Percentiles rank a stretch among this genome's conserved stretches.
Conservation (phyloP, 805 yeast species). For the Debaryomyces hansenii region DNA sequence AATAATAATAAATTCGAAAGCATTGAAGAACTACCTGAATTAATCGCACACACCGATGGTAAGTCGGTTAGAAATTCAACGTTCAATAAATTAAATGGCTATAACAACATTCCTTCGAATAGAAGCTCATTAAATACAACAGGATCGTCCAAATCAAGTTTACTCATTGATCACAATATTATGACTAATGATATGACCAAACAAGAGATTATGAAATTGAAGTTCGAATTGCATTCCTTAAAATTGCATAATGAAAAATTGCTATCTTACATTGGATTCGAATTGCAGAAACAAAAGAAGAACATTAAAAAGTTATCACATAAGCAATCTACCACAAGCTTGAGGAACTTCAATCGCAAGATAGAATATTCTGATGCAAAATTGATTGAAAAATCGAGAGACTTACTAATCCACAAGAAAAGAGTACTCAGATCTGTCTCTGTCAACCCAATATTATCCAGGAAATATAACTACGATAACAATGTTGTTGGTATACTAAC, state of each 20-base stretch:
- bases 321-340: slow-evolving; percentile 31
- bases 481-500: slow-evolving; percentile 9
- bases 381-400: slow-evolving; percentile 48
- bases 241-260: slow-evolving; percentile 57
- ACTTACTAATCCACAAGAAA: slow-evolving; percentile 44
- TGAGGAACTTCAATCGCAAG: slow-evolving; percentile 10
- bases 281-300: slow-evolving; percentile 49
- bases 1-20: slow-evolving; percentile 9
- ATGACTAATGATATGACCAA: slow-evolving; percentile 28
- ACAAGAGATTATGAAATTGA: slow-evolving; percentile 51
- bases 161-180: slow-evolving; percentile 22
- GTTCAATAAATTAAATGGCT: slow-evolving; percentile 31
- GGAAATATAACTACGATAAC: slow-evolving; percentile 10
- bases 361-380: slow-evolving; percentile 55
- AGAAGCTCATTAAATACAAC: slow-evolving; percentile 15
- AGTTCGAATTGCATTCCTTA: slow-evolving; percentile 54
- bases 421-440: slow-evolving; percentile 42
- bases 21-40: slow-evolving; percentile 15
- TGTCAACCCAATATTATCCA: slow-evolving; percentile 24
- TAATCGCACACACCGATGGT: slow-evolving; percentile 1
- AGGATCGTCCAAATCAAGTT: slow-evolving; percentile 29
- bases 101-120: slow-evolving; percentile 9
- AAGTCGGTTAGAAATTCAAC: slow-evolving; percentile 22
- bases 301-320: slow-evolving; percentile 40
- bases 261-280: slow-evolving; percentile 56